Evolutionary conservation across 805 yeast genomes (phyloP), one percentile per base, ranked within the genome.

Genomic region (Sugiyamaella floridensis): DNA sequence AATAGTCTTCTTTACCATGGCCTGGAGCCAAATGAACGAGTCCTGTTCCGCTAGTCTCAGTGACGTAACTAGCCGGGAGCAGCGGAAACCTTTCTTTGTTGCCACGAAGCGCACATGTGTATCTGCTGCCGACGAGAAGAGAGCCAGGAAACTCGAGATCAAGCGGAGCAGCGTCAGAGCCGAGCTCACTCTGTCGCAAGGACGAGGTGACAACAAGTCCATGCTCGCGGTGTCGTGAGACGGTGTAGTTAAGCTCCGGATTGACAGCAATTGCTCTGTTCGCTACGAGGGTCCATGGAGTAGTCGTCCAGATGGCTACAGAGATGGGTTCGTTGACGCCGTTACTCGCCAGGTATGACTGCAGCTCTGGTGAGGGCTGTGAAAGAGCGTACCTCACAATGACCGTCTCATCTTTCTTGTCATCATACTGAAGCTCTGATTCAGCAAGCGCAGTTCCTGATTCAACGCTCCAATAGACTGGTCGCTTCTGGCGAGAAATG

Each of bases 21-120:
- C 97, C 98, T 1, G 99, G 98, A 0, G 99, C 98, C 18, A 89
- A 86, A 65, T 93, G 99, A 0, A 93, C 99, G 12, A 93, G 71
- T 1, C 99, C 99, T 0, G 99, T 88, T 67, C 99, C 99, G 0
- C 93, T 81, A 0, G 77, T 59, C 53, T 79, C 78, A 0, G 88
- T 81, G 11, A 95, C 98, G 67, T 90, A 96, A 50, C 77, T 80
- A 4, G 93, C 97, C 53, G 80, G 83, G 2, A 92, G 56, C 2
- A 92, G 69, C 0, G 95, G 95, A 56, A 75, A 78, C 1, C 53
- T 26, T 2, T 34, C 40, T 9, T 43, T 51, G 7, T 28, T 28
- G 11, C 65, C 60, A 4, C 75, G 59, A 2, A 85, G 65, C 1
- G 87, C 86, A 58, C 85, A 85, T 2, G 59, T 55, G 64, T 92